phyloP scores from a whole-genome alignment of 345 rosid genomes.

The Eucalyptus sideroxylon region DNA sequence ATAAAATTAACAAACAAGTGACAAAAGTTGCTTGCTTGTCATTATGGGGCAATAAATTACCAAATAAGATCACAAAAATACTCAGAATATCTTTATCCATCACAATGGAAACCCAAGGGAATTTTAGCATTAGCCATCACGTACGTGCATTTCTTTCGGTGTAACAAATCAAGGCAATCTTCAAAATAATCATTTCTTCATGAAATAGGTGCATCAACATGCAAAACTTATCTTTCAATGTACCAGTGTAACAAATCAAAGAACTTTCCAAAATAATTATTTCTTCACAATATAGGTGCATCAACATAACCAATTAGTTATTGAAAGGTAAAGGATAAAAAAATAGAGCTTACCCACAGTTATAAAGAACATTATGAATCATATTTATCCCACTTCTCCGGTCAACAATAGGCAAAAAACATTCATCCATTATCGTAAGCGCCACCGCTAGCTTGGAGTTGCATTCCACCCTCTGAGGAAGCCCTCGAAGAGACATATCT shows the following conservation, averaged over 20 bases:
- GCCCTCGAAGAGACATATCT: conserved; percentile 29
- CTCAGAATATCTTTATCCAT: not conserved
- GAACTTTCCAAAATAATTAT: not conserved
- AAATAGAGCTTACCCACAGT: conserved; percentile 50
- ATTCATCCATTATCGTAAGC: conserved; percentile 73
- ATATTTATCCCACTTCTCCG: conserved; percentile 74
- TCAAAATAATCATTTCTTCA: not conserved
- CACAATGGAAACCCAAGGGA: not conserved
- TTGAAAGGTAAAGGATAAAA: not conserved
- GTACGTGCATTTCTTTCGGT: not conserved
- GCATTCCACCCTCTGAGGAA: conserved; percentile 50
- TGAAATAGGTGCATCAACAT: not conserved
- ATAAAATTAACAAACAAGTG: not conserved
- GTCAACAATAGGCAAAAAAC: conserved; percentile 80
- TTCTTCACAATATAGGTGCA: not conserved
- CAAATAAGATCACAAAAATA: not conserved
- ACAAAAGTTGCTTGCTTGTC: not conserved
- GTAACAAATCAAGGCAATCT: not conserved
- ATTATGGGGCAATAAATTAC: not conserved
- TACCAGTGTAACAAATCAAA: not conserved
- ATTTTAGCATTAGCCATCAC: not conserved
- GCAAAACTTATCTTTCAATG: not conserved
- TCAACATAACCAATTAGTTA: not conserved
- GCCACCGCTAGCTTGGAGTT: conserved; percentile 81
- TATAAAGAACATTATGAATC: conserved; percentile 66